Evolutionary conservation across 495 filamentous ascomycete genomes (phyloP), one percentile per base, ranked within the genome.

Genomic region (Aspergillus heteromorphus): DNA sequence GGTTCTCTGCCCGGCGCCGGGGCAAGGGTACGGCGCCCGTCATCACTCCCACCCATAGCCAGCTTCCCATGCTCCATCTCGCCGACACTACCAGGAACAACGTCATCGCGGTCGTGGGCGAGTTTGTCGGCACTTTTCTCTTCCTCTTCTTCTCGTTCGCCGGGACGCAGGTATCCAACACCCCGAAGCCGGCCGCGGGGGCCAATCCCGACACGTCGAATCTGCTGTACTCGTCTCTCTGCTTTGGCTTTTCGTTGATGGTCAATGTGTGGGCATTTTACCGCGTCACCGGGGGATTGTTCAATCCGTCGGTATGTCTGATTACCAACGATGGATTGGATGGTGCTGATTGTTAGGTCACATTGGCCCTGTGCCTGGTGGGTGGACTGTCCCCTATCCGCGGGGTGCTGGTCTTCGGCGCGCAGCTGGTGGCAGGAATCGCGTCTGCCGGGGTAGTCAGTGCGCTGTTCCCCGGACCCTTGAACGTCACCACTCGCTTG

Each of bases 111-210:
- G 74, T 77, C 11, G 40, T 83, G 18, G 85, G 87, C 49, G 88
- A 91, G 70, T 88, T 88, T 57, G 77, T 87, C 6, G 90, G 90
- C 21, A 95, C 90, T 0, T 91, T 89, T 58, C 60, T 92, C 57
- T 95, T 92, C 72, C 76, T 93, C 4, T 86, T 92, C 71, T 87
- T 92, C 57, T 84, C 88, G 30, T 92, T 93, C 62, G 82, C 82
- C 6, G 89, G 81, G 18, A 86, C 89, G 4, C 87, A 93, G 60
- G 83, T 88, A 23, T 83, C 86, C 45, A 87, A 86, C 61, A 77
- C 68, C 0, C 76, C 67, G 0, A 69, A 55, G 59, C 64, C 62
- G 1, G 55, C 56, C 4, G 68, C 65, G 9, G 71, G 71, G 2
- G 65, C 72, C 6, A 53, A 58, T 40, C 71, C 73, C 2, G 73